Percentiles rank a stretch among this genome's conserved stretches.
These are phyloP conservation scores for Gamarada debralockiae DNA, from an alignment of 495 filamentous ascomycete genomes.

Conservation along the genomic window DNA sequence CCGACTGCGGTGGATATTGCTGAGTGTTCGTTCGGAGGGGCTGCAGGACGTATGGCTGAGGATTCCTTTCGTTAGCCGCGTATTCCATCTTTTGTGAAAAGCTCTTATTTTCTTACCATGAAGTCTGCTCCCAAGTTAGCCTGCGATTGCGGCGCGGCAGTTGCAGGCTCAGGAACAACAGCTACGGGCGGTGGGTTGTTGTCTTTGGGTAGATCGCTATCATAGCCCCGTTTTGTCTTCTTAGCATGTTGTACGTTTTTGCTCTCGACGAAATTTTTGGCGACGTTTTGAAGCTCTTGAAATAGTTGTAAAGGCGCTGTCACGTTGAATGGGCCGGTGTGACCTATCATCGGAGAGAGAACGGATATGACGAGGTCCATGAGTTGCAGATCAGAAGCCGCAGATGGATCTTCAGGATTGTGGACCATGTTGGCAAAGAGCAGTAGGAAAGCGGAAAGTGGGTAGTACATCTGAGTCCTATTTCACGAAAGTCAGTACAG, in stretches of 20 bases:
- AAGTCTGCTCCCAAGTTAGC: background rate
- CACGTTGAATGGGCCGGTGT: background rate
- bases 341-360: background rate
- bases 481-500: background rate
- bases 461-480: constrained; percentile 9
- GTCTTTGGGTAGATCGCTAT: background rate
- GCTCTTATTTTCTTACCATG: too few relatives aligned
- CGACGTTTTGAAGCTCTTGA: background rate
- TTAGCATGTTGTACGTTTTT: background rate
- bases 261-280: background rate
- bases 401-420: constrained; percentile 39
- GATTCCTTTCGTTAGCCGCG: too few relatives aligned
- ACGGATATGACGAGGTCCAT: constrained; percentile 1
- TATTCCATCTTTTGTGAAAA: too few relatives aligned
- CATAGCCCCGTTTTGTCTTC: background rate
- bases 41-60: too few relatives aligned
- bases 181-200: background rate
- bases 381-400: constrained; percentile 16
- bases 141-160: background rate
- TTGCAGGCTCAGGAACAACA: background rate
- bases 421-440: constrained; percentile 45
- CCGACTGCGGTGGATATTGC: background rate
- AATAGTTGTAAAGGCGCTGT: background rate
- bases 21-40: background rate
- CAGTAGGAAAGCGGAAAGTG: constrained; percentile 40